Conservation (phyloP, 164 flowering plant genomes). For the Euptelea pleiosperma region DNA sequence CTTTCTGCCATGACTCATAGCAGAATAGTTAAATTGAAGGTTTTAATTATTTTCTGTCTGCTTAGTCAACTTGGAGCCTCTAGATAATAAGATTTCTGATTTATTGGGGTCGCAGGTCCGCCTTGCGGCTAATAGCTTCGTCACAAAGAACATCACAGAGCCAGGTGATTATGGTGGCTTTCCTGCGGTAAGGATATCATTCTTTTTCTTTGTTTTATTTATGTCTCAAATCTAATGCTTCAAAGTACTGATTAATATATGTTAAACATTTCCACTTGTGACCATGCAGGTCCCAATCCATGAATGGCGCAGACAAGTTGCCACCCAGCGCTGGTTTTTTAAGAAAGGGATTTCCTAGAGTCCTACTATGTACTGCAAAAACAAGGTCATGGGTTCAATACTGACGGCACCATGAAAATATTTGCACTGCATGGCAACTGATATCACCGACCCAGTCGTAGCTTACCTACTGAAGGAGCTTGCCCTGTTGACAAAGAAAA, state of each 20-base stretch:
- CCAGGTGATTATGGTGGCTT: slow-evolving; percentile 95
- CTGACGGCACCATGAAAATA: too few relatives aligned
- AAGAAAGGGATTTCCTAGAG: slow-evolving; percentile 21
- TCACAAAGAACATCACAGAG: slow-evolving; percentile 71
- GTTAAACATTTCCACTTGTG: not conserved
- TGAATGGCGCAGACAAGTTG: slow-evolving; percentile 81
- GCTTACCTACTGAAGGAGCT: too few relatives aligned
- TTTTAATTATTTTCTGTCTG: too few relatives aligned
- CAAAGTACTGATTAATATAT: not conserved
- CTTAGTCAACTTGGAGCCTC: not conserved
- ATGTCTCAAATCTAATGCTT: not conserved
- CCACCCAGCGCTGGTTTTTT: slow-evolving; percentile 19
- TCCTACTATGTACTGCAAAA: too few relatives aligned
- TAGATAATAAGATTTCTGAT: not conserved
- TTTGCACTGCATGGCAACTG: too few relatives aligned
- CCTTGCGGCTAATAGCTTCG: slow-evolving; percentile 83
- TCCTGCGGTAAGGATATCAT: slow-evolving; percentile 66
- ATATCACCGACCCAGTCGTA: too few relatives aligned
- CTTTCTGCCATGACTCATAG: too few relatives aligned
- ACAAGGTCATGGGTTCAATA: too few relatives aligned
- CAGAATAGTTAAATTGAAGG: too few relatives aligned
- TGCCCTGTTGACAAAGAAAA: too few relatives aligned
- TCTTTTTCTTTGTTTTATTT: not conserved
- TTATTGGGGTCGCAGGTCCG: slow-evolving; percentile 57
- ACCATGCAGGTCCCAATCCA: slow-evolving; percentile 58